Evolutionary conservation across 352 stramenopile genomes (phyloP).

Genomic region (Globisporangium ultimum): DNA sequence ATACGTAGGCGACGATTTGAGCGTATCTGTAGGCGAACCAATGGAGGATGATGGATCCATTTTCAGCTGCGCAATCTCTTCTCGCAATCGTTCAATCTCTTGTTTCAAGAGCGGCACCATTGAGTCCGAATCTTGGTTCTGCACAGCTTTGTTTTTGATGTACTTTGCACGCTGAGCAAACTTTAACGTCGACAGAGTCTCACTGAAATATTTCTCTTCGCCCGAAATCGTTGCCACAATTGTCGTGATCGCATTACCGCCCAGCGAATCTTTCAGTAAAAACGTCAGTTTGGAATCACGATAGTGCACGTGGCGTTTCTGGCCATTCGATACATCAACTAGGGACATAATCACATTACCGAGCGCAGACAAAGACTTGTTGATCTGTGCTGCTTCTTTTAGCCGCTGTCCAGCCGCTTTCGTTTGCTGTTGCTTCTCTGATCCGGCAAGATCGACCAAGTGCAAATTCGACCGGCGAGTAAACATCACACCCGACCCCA

Average conservation of each 20-base stretch:
- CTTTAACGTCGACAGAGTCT: conserved; percentile 86
- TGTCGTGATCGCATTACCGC: conserved; percentile 85
- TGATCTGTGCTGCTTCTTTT: conserved; percentile 89
- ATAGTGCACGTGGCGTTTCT: conserved; percentile 81
- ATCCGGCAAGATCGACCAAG: conserved; percentile 86
- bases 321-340: conserved; percentile 78
- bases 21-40: conserved; percentile 1
- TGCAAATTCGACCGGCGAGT: conserved; percentile 77
- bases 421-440: conserved; percentile 85
- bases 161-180: conserved; percentile 88
- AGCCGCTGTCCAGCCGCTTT: conserved; percentile 71
- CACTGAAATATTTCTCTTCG: conserved; percentile 80
- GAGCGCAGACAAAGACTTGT: conserved; percentile 85
- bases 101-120: conserved; percentile 71
- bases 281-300: conserved; percentile 87
- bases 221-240: conserved; percentile 80
- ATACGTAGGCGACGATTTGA: conserved; percentile 8
- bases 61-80: conserved; percentile 51
- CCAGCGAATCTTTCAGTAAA: conserved; percentile 71
- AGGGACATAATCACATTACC: conserved; percentile 90
- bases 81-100: conserved; percentile 65
- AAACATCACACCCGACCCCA: conserved; percentile 47
- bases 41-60: not conserved
- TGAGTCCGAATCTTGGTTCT: conserved; percentile 81
- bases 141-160: conserved; percentile 87